A percentile compares a stretch with the other conserved stretches of the same genome.
Evolutionary conservation across 1,284 basidiomycete species (phyloP).

Genomic region (Leccinum angustisporum): DNA sequence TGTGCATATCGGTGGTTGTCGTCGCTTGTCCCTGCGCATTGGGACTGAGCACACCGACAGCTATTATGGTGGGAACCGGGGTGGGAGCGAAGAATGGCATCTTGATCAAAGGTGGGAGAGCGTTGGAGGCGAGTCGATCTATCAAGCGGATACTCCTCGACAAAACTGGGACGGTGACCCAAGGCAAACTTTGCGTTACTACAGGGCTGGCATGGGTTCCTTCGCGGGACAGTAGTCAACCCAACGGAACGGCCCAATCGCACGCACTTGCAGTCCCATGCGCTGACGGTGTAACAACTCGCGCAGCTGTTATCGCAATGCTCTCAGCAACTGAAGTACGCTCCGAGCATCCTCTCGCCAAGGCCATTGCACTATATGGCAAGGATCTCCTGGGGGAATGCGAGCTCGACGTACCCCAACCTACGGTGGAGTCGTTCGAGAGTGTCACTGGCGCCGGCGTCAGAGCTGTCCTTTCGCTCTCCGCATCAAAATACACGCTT

Average conservation of each 20-base stretch:
- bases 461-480: constrained; percentile 60
- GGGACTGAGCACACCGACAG: constrained; percentile 94
- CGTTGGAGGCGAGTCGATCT: constrained; percentile 86
- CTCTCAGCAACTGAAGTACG: constrained; percentile 84
- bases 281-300: constrained; percentile 59
- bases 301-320: constrained; percentile 74
- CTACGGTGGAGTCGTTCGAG: constrained; percentile 70
- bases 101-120: constrained; percentile 94
- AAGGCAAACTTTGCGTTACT: constrained; percentile 75
- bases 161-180: constrained; percentile 97
- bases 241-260: constrained; percentile 36
- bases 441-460: constrained; percentile 90
- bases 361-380: constrained; percentile 84
- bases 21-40: constrained; percentile 99
- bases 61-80: constrained; percentile 99
- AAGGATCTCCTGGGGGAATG: constrained; percentile 58
- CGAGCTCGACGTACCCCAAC: constrained; percentile 37
- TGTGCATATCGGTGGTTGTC: constrained; percentile 97
- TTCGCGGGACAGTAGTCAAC: constrained; percentile 33
- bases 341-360: constrained; percentile 95
- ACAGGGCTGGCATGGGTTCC: constrained; percentile 77
- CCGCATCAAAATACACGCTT: constrained; percentile 51
- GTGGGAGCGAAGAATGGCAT: constrained; percentile 97
- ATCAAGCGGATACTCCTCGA: constrained; percentile 88
- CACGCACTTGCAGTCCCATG: constrained; percentile 50